Conservation (phyloP, 2,329 filamentous ascomycete genomes). For the Diaporthe helianthi region DNA sequence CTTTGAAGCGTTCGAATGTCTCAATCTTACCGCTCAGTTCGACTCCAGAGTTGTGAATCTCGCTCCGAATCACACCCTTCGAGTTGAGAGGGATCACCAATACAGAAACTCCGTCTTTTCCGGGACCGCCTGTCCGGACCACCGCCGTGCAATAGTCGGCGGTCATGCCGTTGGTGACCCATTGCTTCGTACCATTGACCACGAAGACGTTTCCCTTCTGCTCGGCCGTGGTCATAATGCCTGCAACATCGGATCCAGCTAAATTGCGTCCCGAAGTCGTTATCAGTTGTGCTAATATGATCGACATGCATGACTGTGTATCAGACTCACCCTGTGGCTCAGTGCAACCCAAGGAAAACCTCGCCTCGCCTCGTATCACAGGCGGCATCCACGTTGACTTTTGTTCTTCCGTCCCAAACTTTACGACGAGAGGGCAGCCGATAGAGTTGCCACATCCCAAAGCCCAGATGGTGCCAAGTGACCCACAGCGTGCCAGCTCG, state of each 20-base stretch:
- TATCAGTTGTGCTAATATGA: neutral
- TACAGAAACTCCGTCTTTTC: slow-evolving; percentile 57
- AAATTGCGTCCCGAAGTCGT: no score
- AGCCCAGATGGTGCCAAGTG: slow-evolving; percentile 43
- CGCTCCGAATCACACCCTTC: slow-evolving; percentile 55
- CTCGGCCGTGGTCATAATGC: slow-evolving; percentile 44
- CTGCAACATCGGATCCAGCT: slow-evolving; percentile 18
- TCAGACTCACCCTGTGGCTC: slow-evolving; percentile 57
- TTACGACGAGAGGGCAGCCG: slow-evolving; percentile 36
- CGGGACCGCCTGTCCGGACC: slow-evolving; percentile 60
- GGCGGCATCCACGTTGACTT: slow-evolving; percentile 23
- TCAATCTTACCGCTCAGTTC: slow-evolving; percentile 47
- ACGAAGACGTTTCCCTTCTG: slow-evolving; percentile 54
- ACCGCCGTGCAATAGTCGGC: slow-evolving; percentile 65
- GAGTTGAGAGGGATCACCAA: slow-evolving; percentile 57
- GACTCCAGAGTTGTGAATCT: slow-evolving; percentile 67
- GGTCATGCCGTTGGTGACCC: slow-evolving; percentile 66
- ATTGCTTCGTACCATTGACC: slow-evolving; percentile 68
- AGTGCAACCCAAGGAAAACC: slow-evolving; percentile 31
- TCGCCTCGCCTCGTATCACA: slow-evolving; percentile 3
- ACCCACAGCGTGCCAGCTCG: slow-evolving; percentile 44
- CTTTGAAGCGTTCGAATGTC: neutral
- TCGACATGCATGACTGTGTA: no score
- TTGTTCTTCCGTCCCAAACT: slow-evolving; percentile 30
- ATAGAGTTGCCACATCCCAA: slow-evolving; percentile 44